Evolutionary conservation across 2,329 filamentous ascomycete species (phyloP), one percentile per base, ranked within the genome.

Genomic region (Ophiostoma sp.): DNA sequence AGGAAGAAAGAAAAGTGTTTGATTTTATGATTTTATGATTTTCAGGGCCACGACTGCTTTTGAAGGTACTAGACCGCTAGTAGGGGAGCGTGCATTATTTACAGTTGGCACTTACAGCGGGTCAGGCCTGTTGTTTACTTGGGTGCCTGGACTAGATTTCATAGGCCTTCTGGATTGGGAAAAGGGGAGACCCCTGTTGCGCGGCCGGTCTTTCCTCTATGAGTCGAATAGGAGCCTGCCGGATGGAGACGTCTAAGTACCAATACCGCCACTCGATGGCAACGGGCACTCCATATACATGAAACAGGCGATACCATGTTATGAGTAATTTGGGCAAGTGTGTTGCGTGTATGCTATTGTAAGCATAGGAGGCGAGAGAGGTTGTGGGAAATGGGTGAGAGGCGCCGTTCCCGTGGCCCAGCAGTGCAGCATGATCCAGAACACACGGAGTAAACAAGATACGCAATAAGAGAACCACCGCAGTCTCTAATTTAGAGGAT

Each of bases 81-180:
- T 60, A 60, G 27, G 52, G 52, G 55, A 60, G 55, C 55, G 27
- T 55, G 49, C 49, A 55, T 55, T 55, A 55, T 55, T 27, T 55
- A 55, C 49, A 55, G 49, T 55, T 55, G 49, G 8, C 49, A 18
- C 11, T 27, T 60, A 60, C 11, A 60, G 55, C 55, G 55, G 55
- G 49, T 11, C 49, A 55, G 49, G n/a, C 49, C 11, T 55, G 18
- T 55, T 55, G 49, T 55, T 27, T 55, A 55, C 49, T 27, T 6
- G 52, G 52, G 52, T 58, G 5, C 52, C 55, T 55, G 27, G 18
- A 52, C 47, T 52, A 52, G 47, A 36, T 27, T 36, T 27, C 2
- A 44, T 12, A 18, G 27, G 55, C 27, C 55, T 36, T 60, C 55
- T 60, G 4, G 27, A 60, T 60, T 18, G 55, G 55, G 55, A 36